These are phyloP conservation scores for Cajanus cajan DNA, from an alignment of 306 rosid species.

Conservation along the genomic window DNA sequence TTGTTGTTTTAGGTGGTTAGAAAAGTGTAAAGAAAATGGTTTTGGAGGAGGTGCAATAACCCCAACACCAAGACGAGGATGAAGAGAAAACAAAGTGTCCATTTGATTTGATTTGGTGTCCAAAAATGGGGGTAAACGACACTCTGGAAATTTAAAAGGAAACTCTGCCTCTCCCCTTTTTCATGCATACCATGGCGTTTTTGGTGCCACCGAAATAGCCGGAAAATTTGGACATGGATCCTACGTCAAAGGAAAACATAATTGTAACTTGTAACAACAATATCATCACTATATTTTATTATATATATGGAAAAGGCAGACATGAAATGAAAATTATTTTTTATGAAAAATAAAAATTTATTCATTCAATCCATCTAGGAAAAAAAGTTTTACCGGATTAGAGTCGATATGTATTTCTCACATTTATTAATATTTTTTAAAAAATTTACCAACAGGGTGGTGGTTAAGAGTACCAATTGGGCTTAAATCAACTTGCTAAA, in stretches of 20 bases:
- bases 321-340: not conserved
- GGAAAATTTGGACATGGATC: not conserved
- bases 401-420: no score
- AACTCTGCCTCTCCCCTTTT: not conserved
- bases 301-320: not conserved
- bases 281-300: not conserved
- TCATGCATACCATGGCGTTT: slow-evolving; percentile 11
- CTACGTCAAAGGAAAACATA: not conserved
- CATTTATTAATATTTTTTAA: no score
- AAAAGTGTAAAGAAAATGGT: slow-evolving; percentile 2
- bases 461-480: no score
- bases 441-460: no score
- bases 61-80: slow-evolving; percentile 4
- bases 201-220: slow-evolving; percentile 21
- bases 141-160: slow-evolving; percentile 28
- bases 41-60: slow-evolving; percentile 22
- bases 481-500: no score
- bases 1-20: not conserved
- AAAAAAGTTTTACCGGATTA: not conserved
- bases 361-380: not conserved
- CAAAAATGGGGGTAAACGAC: slow-evolving; percentile 40
- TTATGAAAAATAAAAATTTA: not conserved
- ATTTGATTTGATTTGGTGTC: slow-evolving; percentile 33
- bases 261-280: not conserved
- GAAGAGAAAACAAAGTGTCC: not conserved